These are phyloP conservation scores for Penicillium sp. DNA, from an alignment of 2,329 filamentous ascomycete species.

Conservation along the genomic window DNA sequence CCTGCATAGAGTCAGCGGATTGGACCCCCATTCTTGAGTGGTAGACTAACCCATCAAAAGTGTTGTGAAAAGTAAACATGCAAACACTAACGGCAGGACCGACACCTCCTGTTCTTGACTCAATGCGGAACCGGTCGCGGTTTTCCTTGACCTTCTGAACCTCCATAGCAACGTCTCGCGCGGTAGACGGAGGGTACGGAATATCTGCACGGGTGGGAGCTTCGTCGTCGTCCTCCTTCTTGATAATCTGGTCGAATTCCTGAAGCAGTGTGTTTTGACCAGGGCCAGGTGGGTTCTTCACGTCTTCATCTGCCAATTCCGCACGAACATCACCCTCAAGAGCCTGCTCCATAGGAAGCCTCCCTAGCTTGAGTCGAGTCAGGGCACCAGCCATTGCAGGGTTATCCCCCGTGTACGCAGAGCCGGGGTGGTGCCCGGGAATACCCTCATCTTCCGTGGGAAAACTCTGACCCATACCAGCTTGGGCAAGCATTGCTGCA, in stretches of 20 bases:
- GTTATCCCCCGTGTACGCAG: constrained; percentile 63
- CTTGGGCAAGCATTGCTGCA: constrained; percentile 62
- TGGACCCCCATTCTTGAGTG: neutral
- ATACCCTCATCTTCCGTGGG: constrained; percentile 72
- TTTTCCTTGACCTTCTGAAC: constrained; percentile 94
- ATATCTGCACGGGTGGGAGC: constrained; percentile 77
- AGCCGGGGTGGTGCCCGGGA: constrained; percentile 69
- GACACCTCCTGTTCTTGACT: constrained; percentile 79
- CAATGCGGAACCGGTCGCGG: constrained; percentile 87
- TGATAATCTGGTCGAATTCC: constrained; percentile 85
- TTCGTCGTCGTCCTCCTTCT: constrained; percentile 87
- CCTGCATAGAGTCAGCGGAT: constrained; percentile 52
- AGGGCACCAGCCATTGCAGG: constrained; percentile 61
- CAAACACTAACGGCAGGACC: constrained; percentile 84
- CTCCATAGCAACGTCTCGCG: constrained; percentile 89
- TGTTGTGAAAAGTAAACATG: constrained; percentile 99
- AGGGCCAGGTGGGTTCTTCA: constrained; percentile 70
- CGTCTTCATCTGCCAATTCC: constrained; percentile 84
- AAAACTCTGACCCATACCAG: constrained; percentile 59
- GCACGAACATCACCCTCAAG: constrained; percentile 84
- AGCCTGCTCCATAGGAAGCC: constrained; percentile 80
- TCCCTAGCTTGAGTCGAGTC: constrained; percentile 74
- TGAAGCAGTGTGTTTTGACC: constrained; percentile 79
- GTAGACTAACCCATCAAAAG: constrained; percentile 74
- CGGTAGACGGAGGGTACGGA: constrained; percentile 84